Evolutionary conservation across 2,329 filamentous ascomycete species (phyloP).

Genomic region (Penicillium crustosum): DNA sequence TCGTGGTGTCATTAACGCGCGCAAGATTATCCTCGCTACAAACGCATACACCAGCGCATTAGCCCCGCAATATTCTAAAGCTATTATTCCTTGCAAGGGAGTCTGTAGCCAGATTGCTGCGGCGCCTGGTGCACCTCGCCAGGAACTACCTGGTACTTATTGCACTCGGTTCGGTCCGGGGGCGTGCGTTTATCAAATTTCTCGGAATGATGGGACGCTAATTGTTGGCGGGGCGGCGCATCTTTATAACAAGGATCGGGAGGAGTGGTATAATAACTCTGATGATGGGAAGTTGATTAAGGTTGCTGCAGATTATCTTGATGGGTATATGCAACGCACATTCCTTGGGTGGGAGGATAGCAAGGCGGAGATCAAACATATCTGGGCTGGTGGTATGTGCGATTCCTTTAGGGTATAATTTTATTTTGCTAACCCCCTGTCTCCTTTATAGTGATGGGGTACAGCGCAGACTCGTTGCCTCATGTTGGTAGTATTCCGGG

Average conservation of each 20-base stretch:
- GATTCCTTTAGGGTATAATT: neutral
- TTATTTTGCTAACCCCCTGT: neutral
- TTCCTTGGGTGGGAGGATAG: slow-evolving; percentile 40
- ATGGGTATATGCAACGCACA: slow-evolving; percentile 37
- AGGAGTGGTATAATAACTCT: slow-evolving; percentile 46
- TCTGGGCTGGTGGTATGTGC: slow-evolving; percentile 34
- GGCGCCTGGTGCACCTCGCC: slow-evolving; percentile 21
- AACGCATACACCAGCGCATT: slow-evolving; percentile 81
- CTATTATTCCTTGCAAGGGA: slow-evolving; percentile 75
- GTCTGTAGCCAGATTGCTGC: slow-evolving; percentile 36
- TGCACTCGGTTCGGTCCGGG: slow-evolving; percentile 57
- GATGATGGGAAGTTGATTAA: slow-evolving; percentile 52
- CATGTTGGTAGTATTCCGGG: slow-evolving; percentile 54
- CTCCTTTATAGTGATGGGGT: slow-evolving; percentile 49
- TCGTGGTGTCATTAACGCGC: slow-evolving; percentile 63
- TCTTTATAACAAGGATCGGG: slow-evolving; percentile 22
- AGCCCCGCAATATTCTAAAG: slow-evolving; percentile 64
- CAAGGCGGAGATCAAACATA: slow-evolving; percentile 25
- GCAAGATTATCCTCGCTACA: slow-evolving; percentile 72
- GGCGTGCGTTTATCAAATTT: slow-evolving; percentile 61
- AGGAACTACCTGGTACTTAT: slow-evolving; percentile 51
- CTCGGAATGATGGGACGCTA: slow-evolving; percentile 53
- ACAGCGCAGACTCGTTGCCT: slow-evolving; percentile 51
- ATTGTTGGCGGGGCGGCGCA: slow-evolving; percentile 64
- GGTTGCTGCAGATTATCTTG: slow-evolving; percentile 41